Evolutionary conservation across 495 filamentous ascomycete species (phyloP).

Genomic region (Hyphodiscus hymeniophilus): DNA sequence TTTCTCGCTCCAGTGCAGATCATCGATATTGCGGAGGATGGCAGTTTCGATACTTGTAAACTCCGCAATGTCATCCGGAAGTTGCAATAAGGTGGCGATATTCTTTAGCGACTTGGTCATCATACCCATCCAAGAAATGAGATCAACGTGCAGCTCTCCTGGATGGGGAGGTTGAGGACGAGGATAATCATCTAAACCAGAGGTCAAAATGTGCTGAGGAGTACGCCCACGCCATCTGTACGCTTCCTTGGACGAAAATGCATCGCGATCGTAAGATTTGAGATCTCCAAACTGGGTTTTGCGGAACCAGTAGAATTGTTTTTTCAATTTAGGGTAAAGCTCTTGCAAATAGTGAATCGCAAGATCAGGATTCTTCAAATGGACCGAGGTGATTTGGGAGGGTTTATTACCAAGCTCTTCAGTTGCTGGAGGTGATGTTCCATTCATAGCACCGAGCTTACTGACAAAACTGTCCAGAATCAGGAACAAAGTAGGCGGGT

Average conservation of each 20-base stretch:
- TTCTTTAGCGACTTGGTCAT: slow-evolving; percentile 76
- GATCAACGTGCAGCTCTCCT: slow-evolving; percentile 90
- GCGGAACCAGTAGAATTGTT: slow-evolving; percentile 91
- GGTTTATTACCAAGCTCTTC: slow-evolving; percentile 6
- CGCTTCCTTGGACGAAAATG: slow-evolving; percentile 76
- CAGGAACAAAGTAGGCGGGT: slow-evolving; percentile 94
- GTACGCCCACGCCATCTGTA: slow-evolving; percentile 96
- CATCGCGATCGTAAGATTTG: slow-evolving; percentile 81
- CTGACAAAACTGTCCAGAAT: slow-evolving; percentile 75
- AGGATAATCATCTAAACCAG: slow-evolving; percentile 93
- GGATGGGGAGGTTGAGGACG: slow-evolving; percentile 94
- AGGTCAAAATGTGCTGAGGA: slow-evolving; percentile 77
- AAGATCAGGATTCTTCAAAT: slow-evolving; percentile 56
- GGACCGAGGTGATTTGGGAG: slow-evolving; percentile 26
- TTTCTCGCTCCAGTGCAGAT: slow-evolving; percentile 82
- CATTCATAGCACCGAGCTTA: slow-evolving; percentile 42
- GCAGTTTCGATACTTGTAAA: slow-evolving; percentile 66
- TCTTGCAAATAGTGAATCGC: slow-evolving; percentile 66
- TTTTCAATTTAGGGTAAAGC: slow-evolving; percentile 86
- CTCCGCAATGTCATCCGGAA: slow-evolving; percentile 64
- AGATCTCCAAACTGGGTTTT: slow-evolving; percentile 86
- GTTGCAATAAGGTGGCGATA: slow-evolving; percentile 63
- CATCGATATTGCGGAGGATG: slow-evolving; percentile 82
- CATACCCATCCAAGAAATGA: slow-evolving; percentile 94
- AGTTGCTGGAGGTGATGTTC: slow-evolving; percentile 8